Conservation (phyloP, 345 rosid genomes). For the Citrus mangshanensis region DNA sequence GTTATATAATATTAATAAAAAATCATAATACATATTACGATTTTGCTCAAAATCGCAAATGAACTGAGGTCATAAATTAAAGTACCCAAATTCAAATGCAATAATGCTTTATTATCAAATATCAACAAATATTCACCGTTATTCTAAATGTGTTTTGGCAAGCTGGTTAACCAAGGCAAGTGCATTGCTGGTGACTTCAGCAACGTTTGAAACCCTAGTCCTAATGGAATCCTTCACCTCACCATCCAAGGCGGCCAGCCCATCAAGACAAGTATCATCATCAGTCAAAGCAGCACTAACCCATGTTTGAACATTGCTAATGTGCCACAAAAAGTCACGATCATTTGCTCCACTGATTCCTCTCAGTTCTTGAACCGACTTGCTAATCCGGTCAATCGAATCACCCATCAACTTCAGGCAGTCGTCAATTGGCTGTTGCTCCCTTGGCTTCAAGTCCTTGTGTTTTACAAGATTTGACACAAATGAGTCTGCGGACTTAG, state of each 20-base stretch:
- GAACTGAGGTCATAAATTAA: neutral
- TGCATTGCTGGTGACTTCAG: slow-evolving; percentile 83
- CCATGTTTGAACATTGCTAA: slow-evolving; percentile 91
- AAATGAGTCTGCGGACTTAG: slow-evolving; percentile 46
- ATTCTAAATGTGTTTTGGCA: slow-evolving; percentile 36
- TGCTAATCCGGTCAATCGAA: slow-evolving; percentile 54
- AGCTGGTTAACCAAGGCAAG: slow-evolving; percentile 62
- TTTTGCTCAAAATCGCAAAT: neutral
- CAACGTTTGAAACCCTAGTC: slow-evolving; percentile 45
- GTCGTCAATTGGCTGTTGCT: slow-evolving; percentile 59
- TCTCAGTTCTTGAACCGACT: slow-evolving; percentile 60
- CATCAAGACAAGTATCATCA: slow-evolving; percentile 84
- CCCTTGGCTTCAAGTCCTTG: slow-evolving; percentile 49
- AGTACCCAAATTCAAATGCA: neutral
- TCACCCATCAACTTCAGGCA: slow-evolving; percentile 66
- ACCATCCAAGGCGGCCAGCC: slow-evolving; percentile 60
- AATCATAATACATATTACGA: neutral
- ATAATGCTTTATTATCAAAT: neutral
- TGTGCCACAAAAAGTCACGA: slow-evolving; percentile 52
- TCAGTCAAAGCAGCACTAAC: slow-evolving; percentile 93
- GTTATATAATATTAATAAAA: no score
- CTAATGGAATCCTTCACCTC: slow-evolving; percentile 56
- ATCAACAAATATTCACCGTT: neutral
- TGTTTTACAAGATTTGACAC: slow-evolving; percentile 48
- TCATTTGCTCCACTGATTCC: slow-evolving; percentile 30